A percentile compares a stretch with the other conserved stretches of the same genome.
Conservation (phyloP, 148 eudicot species). For the Dianthus caryophyllus region DNA sequence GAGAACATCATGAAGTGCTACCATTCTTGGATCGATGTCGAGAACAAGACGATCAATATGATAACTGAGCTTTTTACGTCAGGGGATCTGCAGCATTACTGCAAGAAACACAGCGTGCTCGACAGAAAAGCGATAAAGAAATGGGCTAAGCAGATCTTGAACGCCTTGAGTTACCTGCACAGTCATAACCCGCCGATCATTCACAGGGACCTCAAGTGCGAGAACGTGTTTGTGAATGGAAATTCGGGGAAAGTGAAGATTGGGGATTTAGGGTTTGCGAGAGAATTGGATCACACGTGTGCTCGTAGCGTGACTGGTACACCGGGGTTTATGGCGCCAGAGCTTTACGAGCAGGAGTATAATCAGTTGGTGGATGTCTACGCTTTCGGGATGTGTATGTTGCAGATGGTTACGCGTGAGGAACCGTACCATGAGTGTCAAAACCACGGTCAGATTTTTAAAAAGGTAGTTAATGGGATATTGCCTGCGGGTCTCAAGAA, state of each 20-base stretch:
- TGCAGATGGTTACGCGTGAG: slow-evolving; percentile 25
- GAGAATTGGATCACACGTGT: not conserved
- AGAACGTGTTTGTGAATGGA: slow-evolving; percentile 32
- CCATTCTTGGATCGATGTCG: slow-evolving; percentile 28
- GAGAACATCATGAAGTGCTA: slow-evolving; percentile 29
- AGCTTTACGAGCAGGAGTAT: slow-evolving; percentile 25
- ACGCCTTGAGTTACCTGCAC: slow-evolving; percentile 26
- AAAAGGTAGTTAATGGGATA: slow-evolving; percentile 26
- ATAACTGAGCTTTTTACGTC: slow-evolving; percentile 32
- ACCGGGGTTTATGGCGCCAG: slow-evolving; percentile 34
- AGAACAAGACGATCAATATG: slow-evolving; percentile 24
- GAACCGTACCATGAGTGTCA: slow-evolving; percentile 25
- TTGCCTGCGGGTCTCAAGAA: slow-evolving; percentile 49
- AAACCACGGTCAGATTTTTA: slow-evolving; percentile 16
- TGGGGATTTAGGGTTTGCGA: slow-evolving; percentile 31
- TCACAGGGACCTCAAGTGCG: slow-evolving; percentile 30
- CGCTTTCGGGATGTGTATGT: slow-evolving; percentile 26
- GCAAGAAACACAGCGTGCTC: slow-evolving; percentile 18
- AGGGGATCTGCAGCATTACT: slow-evolving; percentile 26
- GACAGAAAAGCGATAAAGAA: slow-evolving; percentile 26
- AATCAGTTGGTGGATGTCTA: slow-evolving; percentile 27
- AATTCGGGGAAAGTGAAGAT: slow-evolving; percentile 28
- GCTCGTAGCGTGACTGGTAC: slow-evolving; percentile 13
- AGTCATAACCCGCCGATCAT: slow-evolving; percentile 28
- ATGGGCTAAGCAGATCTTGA: slow-evolving; percentile 27